A percentile compares a stretch with the other conserved stretches of the same genome.
Conservation (phyloP, 192 early-diverging fungal species). For the Podochytrium sp. region DNA sequence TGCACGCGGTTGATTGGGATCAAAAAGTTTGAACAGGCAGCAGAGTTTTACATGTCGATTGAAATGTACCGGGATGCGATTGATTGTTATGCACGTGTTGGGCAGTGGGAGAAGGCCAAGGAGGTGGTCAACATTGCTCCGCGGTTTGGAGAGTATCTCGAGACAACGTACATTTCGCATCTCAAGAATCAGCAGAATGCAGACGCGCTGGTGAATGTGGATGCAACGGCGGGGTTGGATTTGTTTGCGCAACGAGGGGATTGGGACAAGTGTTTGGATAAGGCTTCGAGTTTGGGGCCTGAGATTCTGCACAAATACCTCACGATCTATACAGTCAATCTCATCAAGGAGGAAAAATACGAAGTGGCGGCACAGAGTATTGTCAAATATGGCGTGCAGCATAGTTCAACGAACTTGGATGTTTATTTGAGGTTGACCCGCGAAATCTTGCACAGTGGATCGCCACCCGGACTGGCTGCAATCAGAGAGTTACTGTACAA, state of each 20-base stretch:
- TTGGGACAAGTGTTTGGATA: slow-evolving; percentile 68
- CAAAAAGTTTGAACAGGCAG: slow-evolving; percentile 57
- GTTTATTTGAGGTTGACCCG: slow-evolving; percentile 47
- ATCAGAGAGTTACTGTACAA: slow-evolving; percentile 58
- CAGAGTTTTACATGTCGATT: slow-evolving; percentile 53
- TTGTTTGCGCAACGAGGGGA: slow-evolving; percentile 59
- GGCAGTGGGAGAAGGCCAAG: slow-evolving; percentile 60
- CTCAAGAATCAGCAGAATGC: slow-evolving; percentile 58
- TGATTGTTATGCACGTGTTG: slow-evolving; percentile 56
- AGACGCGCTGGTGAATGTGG: slow-evolving; percentile 57
- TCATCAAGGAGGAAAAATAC: slow-evolving; percentile 53
- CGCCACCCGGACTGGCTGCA: slow-evolving; percentile 33
- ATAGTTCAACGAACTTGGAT: slow-evolving; percentile 38
- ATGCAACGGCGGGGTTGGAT: slow-evolving; percentile 59
- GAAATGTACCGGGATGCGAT: slow-evolving; percentile 66
- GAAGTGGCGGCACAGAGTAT: slow-evolving; percentile 42
- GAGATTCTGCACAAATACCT: slow-evolving; percentile 58
- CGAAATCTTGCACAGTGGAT: slow-evolving; percentile 40
- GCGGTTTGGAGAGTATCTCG: slow-evolving; percentile 60
- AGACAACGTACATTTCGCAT: slow-evolving; percentile 57
- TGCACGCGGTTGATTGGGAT: slow-evolving; percentile 50
- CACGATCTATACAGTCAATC: slow-evolving; percentile 31
- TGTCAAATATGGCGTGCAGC: slow-evolving; percentile 49
- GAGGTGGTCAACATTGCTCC: slow-evolving; percentile 56
- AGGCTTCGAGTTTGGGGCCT: slow-evolving; percentile 42